Evolutionary conservation across 352 stramenopile genomes (phyloP).

Genomic region (Plasmopara viticola): DNA sequence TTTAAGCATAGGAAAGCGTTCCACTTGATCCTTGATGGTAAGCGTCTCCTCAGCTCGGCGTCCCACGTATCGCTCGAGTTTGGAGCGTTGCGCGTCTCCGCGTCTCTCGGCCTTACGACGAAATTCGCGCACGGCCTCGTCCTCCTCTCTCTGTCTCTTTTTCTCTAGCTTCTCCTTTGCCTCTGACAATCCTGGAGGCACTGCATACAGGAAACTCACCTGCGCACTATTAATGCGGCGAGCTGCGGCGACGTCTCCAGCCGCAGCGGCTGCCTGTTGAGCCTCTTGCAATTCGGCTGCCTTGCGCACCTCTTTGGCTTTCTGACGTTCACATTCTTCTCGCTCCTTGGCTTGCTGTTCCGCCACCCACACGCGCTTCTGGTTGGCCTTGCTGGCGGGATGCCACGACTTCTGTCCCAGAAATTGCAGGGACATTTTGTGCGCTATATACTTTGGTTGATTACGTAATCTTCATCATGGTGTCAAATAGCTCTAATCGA

Average conservation of each 20-base stretch:
- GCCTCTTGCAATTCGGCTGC: constrained; percentile 40
- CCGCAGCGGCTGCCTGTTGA: constrained; percentile 50
- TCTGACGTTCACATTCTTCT: constrained; percentile 50
- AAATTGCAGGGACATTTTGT: constrained; percentile 70
- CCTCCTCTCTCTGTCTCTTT: constrained; percentile 31
- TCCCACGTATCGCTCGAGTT: constrained; percentile 71
- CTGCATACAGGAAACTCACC: constrained; percentile 71
- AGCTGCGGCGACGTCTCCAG: constrained; percentile 44
- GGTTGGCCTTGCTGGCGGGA: constrained; percentile 70
- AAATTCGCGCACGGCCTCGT: constrained; percentile 68
- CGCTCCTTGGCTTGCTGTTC: constrained; percentile 59
- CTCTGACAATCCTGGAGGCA: constrained; percentile 53
- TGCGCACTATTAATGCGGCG: constrained; percentile 42
- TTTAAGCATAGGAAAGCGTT: constrained; percentile 87
- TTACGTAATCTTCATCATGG: not conserved
- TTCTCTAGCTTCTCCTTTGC: constrained; percentile 28
- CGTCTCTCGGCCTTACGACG: constrained; percentile 43
- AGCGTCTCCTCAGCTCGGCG: constrained; percentile 56
- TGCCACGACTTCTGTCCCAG: constrained; percentile 78
- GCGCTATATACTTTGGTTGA: not conserved
- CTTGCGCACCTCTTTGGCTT: constrained; percentile 62
- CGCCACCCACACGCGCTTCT: constrained; percentile 81
- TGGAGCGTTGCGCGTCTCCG: constrained; percentile 33
- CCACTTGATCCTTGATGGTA: constrained; percentile 78
- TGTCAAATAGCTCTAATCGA: not conserved